Conservation (phyloP, 768 basidiomycete species). For the Phlebiopsis flavidoalba region DNA sequence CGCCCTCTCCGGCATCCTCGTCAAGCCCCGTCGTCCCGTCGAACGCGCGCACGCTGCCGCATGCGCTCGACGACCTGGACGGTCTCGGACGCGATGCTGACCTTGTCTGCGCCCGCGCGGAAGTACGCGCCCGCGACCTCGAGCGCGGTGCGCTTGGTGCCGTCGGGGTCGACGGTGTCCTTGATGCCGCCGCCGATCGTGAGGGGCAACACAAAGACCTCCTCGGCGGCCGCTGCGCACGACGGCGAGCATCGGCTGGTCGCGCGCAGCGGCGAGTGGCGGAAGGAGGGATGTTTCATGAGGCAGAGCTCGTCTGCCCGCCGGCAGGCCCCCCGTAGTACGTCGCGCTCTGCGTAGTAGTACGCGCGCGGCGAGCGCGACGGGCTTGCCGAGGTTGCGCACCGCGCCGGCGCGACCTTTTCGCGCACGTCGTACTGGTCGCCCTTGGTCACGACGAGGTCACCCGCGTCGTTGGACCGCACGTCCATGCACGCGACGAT, state of each 20-base stretch:
- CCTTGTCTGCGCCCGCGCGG: conserved; percentile 96
- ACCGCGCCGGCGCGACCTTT: conserved; percentile 72
- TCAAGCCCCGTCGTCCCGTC: conserved; percentile 29
- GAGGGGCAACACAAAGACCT: conserved; percentile 91
- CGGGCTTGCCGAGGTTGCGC: conserved; percentile 96
- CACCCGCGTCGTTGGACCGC: conserved; percentile 90
- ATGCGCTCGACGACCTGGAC: conserved; percentile 90
- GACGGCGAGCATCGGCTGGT: conserved; percentile 98
- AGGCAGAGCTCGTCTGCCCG: conserved; percentile 97
- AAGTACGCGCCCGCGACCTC: conserved; percentile 97
- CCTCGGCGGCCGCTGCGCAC: conserved; percentile 77
- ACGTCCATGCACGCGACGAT: conserved; percentile 98
- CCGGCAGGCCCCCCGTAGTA: no score
- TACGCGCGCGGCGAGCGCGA: conserved; percentile 85
- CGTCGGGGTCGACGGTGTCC: conserved; percentile 93
- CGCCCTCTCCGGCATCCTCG: conserved; percentile 28
- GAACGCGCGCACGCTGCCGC: conserved; percentile 35
- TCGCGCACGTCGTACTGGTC: conserved; percentile 99
- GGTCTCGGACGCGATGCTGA: conserved; percentile 95
- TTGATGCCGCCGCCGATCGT: conserved; percentile 99
- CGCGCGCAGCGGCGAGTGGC: conserved; percentile 85
- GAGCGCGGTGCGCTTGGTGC: conserved; percentile 77
- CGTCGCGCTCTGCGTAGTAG: conserved; percentile 72
- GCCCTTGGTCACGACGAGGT: conserved; percentile 98
- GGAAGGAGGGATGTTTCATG: conserved; percentile 98